phyloP scores from a whole-genome alignment of 768 basidiomycete genomes.

The Suillus paluster region DNA sequence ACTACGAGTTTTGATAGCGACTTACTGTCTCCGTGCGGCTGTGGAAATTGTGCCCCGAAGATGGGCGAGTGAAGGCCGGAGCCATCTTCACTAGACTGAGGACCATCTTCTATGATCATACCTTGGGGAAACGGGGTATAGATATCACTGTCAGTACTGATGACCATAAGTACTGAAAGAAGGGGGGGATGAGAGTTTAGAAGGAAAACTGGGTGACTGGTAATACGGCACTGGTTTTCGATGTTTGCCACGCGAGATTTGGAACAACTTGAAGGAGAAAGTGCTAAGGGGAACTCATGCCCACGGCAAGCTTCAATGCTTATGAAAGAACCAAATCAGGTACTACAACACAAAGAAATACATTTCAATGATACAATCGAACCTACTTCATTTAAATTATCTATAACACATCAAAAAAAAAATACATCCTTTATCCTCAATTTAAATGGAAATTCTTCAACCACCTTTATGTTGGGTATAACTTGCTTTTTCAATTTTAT shows the following conservation, averaged over 20 bases:
- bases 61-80: conserved; percentile 78
- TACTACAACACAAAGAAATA: conserved; percentile 17
- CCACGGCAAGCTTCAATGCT: conserved; percentile 37
- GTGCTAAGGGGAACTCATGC: conserved; percentile 43
- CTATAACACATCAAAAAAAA: conserved; percentile 17
- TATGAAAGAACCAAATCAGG: conserved; percentile 1
- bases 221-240: conserved; percentile 34
- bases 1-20: conserved; percentile 52
- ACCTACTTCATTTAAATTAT: conserved; percentile 32
- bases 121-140: conserved; percentile 58
- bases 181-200: conserved; percentile 25
- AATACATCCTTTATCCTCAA: conserved; percentile 5
- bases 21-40: conserved; percentile 55
- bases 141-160: conserved; percentile 55
- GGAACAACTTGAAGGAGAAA: conserved; percentile 20
- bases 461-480: conserved; percentile 7
- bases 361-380: conserved; percentile 33
- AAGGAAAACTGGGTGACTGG: conserved; percentile 28
- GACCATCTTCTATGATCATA: conserved; percentile 63
- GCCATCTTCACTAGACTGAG: conserved; percentile 76
- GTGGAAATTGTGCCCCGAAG: conserved; percentile 53
- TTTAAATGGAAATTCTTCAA: conserved; percentile 4
- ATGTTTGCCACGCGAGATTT: conserved; percentile 51
- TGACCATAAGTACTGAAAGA: conserved; percentile 53
- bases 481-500: conserved; percentile 2